A percentile compares a stretch with the other conserved stretches of the same genome.
phyloP scores from a whole-genome alignment of 257 asterid species.

The Verbascum thapsus region DNA sequence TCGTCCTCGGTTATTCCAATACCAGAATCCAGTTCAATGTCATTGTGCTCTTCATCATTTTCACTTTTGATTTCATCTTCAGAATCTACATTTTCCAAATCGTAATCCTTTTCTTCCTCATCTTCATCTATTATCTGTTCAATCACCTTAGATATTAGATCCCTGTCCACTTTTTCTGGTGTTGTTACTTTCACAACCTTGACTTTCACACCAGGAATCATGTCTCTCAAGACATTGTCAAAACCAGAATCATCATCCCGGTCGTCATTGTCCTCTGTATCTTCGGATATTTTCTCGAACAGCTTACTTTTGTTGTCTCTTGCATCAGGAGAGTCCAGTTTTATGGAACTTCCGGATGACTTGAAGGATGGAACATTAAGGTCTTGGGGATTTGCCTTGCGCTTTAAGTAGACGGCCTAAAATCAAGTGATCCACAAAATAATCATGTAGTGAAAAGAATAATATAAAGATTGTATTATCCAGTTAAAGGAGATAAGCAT shows the following conservation, averaged over 20 bases:
- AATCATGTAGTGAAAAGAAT: conserved; percentile 23
- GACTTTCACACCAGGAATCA: conserved; percentile 94
- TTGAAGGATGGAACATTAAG: conserved; percentile 51
- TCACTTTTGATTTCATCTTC: conserved; percentile 49
- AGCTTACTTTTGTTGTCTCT: conserved; percentile 58
- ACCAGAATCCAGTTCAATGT: conserved; percentile 52
- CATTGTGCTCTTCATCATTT: conserved; percentile 50
- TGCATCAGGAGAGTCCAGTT: conserved; percentile 56
- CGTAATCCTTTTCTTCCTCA: conserved; percentile 62
- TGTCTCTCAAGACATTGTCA: conserved; percentile 72
- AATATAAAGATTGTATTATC: conserved; percentile 16
- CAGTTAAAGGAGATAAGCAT: conserved; percentile 15
- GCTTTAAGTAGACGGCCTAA: conserved; percentile 91
- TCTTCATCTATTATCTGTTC: conserved; percentile 87
- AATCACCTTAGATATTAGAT: conserved; percentile 79
- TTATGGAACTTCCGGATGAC: conserved; percentile 48
- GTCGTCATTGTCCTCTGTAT: conserved; percentile 67
- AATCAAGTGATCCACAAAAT: conserved; percentile 28
- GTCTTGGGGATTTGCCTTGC: conserved; percentile 55
- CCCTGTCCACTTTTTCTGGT: conserved; percentile 76
- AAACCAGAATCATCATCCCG: conserved; percentile 71
- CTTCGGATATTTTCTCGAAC: conserved; percentile 60
- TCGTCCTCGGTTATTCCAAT: conserved; percentile 51
- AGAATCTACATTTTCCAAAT: conserved; percentile 41
- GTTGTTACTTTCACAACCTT: conserved; percentile 82